Evolutionary conservation across 1,139 yeast species (phyloP), one percentile per base, ranked within the genome.

Genomic region (Sugiyamaella xylanicola): DNA sequence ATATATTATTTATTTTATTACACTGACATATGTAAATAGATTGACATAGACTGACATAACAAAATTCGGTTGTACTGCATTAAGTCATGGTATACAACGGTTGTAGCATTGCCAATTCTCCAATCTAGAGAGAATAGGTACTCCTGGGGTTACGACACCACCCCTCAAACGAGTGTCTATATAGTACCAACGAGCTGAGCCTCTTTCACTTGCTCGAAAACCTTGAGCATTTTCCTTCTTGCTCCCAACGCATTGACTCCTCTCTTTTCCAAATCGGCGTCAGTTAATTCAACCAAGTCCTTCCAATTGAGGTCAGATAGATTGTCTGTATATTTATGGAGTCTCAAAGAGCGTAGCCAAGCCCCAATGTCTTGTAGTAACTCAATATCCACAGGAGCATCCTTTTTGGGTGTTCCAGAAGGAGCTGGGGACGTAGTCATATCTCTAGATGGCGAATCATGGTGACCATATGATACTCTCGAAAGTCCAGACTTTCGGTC

Each of bases 181-280:
- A 48, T n/a, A 15, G 52, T 29, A 17, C 52, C 52, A 42, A 29
- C 20, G 4, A 21, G 22, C 17, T 48, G 52, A 2, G 72, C 73
- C 35, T 78, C 84, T 65, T 81, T 83, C 48, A 92, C 95, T 56
- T 85, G 86, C 60, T 85, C 90, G 75, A 93, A 93, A 40, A 96
- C 95, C 74, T 95, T 93, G 65, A 93, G 75, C 69, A 93, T 79
- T 72, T 93, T 93, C 59, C 97, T 82, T 62, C 99, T 79, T 0
- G 99, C 99, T 5, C 99, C 99, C 62, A 93, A 79, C 0, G 99
- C 98, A 62, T 84, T 82, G 48, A 93, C 97, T 4, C 99, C 99
- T 58, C 84, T 79, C 3, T 78, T 78, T 63, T 86, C 92, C 65
- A 95, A 77, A 56, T 83, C 82, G 2, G 74, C 80, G 66, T 92